A percentile compares a stretch with the other conserved stretches of the same genome.
phyloP scores from a whole-genome alignment of 331 rosid species.

The Phaseolus coccineus region DNA sequence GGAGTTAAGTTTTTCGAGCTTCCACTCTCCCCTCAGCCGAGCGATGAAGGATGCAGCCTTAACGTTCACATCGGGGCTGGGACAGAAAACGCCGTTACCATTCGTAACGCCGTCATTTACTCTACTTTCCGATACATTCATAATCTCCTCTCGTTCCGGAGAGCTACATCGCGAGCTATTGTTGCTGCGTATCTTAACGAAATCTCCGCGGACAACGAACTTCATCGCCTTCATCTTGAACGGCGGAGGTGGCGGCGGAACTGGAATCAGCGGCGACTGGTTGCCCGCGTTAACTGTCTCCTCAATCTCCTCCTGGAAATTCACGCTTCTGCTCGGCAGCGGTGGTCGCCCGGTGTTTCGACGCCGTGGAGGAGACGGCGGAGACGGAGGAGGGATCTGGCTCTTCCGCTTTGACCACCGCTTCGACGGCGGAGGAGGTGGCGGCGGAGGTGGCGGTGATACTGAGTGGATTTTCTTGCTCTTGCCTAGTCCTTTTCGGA shows the following conservation, averaged over 20 bases:
- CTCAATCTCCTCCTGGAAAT: slow-evolving; percentile 31
- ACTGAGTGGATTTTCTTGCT: slow-evolving; percentile 72
- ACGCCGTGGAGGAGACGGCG: slow-evolving; percentile 23
- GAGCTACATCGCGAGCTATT: slow-evolving; percentile 74
- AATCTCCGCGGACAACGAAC: slow-evolving; percentile 58
- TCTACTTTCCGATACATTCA: slow-evolving; percentile 9
- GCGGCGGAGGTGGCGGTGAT: slow-evolving; percentile 48
- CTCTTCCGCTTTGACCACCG: slow-evolving; percentile 50
- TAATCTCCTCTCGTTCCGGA: slow-evolving; percentile 59
- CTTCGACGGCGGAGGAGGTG: slow-evolving; percentile 51
- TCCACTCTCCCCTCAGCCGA: slow-evolving; percentile 70
- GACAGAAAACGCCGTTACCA: slow-evolving; percentile 59
- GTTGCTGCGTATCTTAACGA: slow-evolving; percentile 60
- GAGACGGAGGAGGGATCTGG: slow-evolving; percentile 50
- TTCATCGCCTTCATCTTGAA: slow-evolving; percentile 62
- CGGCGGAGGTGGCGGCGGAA: slow-evolving; percentile 72
- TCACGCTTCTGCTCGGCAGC: slow-evolving; percentile 53
- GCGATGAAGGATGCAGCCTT: slow-evolving; percentile 91
- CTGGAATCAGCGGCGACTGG: slow-evolving; percentile 64
- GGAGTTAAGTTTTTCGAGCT: slow-evolving; percentile 78
- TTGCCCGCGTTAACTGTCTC: slow-evolving; percentile 39
- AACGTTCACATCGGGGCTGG: slow-evolving; percentile 85
- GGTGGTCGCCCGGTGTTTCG: slow-evolving; percentile 61
- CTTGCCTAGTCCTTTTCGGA: slow-evolving; percentile 66
- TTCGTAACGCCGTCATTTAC: not conserved